Evolutionary conservation across 495 filamentous ascomycete species (phyloP), one percentile per base, ranked within the genome.

Genomic region (Podospora tetraspora): DNA sequence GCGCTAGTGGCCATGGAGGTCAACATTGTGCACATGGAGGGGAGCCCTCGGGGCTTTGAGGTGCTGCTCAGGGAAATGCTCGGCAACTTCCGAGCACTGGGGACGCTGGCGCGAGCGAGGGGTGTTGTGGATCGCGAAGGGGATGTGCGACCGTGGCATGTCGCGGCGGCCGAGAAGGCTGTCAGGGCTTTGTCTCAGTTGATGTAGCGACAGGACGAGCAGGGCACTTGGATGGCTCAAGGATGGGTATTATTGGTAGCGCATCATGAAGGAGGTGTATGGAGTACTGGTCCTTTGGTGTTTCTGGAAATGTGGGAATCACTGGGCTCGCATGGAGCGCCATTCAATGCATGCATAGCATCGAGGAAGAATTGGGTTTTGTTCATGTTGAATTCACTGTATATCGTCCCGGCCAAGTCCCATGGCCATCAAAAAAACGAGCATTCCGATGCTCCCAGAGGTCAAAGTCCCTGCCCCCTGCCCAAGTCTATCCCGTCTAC

Each of bases 101-200:
- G 86, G 0, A 87, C 88, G 29, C 80, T 97, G 74, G 91, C 91
- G 27, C 84, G 89, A 65, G 84, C 86, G 29, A 85, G 89, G 68
- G 91, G 91, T 4, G 82, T 91, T 58, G 82, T 87, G 62, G 86
- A 88, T 60, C 81, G 82, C 22, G 87, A 87, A 60, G 79, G 76
- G 25, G 88, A 89, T 67, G 84, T 89, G 0, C 75, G 93, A 70
- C 94, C 94, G 24, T 94, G 91, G 90, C 93, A 97, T 84, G 83
- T 97, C 69, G 90, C 87, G 27, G 90, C 87, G n/a, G 93, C 89
- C 32, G 83, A 90, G 71, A 89, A 89, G 76, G 91, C 82, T 2
- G 85, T 84, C 6, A 80, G 84, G 71, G 87, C 79, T 43, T 72
- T 91, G 67, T 84, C 85, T 69, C 76, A 82, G 72, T 66, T 87